Percentiles rank a stretch among this genome's conserved stretches.
Conservation (phyloP, 164 flowering plant species). For the Hamamelis virginiana region DNA sequence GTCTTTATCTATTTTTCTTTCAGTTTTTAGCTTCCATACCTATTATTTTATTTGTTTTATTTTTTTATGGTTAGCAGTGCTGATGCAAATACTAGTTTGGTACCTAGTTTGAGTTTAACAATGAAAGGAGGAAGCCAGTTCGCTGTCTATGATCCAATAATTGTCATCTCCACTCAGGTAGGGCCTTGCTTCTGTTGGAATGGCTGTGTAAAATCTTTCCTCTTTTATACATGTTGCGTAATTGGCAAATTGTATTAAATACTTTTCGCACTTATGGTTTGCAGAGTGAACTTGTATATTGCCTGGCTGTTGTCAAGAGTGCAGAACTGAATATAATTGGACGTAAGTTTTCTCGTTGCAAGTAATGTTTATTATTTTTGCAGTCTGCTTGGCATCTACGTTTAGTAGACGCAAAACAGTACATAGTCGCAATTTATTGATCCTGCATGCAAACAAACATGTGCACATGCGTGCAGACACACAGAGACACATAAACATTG, state of each 20-base stretch:
- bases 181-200: neutral
- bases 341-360: constrained; percentile 37
- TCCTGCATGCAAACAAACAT: neutral
- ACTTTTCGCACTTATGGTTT: neutral
- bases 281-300: constrained; percentile 51
- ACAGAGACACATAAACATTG: no score
- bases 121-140: constrained; percentile 56
- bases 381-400: neutral
- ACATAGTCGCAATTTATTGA: neutral
- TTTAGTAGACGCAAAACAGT: neutral
- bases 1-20: constrained; percentile 1
- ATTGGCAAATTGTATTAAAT: neutral
- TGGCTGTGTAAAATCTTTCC: neutral
- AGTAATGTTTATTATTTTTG: neutral
- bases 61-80: constrained; percentile 32
- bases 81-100: constrained; percentile 45
- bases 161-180: constrained; percentile 59
- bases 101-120: constrained; percentile 51
- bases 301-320: constrained; percentile 61
- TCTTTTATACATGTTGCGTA: neutral
- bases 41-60: neutral
- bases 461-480: neutral
- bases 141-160: constrained; percentile 48
- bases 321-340: constrained; percentile 58
- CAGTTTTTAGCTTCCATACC: neutral